Conservation (phyloP, 768 basidiomycete genomes). For the Lyophyllum semitale region DNA sequence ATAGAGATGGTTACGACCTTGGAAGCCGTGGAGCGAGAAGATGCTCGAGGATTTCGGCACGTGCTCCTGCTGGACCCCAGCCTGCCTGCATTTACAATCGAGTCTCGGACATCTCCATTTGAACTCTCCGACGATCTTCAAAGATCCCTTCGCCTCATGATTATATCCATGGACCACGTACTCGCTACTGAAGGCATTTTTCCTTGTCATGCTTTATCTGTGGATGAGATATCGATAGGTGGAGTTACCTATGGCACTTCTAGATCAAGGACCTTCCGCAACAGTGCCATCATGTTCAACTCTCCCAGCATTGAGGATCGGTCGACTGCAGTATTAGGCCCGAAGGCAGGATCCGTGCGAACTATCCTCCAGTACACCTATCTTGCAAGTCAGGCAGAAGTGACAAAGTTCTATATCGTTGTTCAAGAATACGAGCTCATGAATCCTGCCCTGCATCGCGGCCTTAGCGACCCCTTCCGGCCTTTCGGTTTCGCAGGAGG, state of each 20-base stretch:
- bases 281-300: conserved; percentile 6
- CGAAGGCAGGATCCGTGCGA: no score
- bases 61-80: conserved; percentile 8
- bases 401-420: background rate
- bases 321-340: background rate
- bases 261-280: background rate
- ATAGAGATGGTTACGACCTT: background rate
- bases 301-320: background rate
- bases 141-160: background rate
- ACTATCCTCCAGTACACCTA: background rate
- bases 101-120: background rate
- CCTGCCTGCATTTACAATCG: background rate
- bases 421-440: background rate
- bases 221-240: background rate
- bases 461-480: background rate
- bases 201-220: conserved; percentile 3
- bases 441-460: background rate
- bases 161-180: background rate
- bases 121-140: background rate
- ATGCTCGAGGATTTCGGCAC: conserved; percentile 11
- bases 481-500: conserved; percentile 1
- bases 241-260: conserved; percentile 5
- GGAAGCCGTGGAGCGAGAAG: conserved; percentile 3
- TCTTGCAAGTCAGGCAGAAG: background rate
- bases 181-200: background rate